Percentiles rank a stretch among this genome's conserved stretches.
phyloP scores from a whole-genome alignment of 2,329 filamentous ascomycete genomes.

The Aureobasidium sp. region DNA sequence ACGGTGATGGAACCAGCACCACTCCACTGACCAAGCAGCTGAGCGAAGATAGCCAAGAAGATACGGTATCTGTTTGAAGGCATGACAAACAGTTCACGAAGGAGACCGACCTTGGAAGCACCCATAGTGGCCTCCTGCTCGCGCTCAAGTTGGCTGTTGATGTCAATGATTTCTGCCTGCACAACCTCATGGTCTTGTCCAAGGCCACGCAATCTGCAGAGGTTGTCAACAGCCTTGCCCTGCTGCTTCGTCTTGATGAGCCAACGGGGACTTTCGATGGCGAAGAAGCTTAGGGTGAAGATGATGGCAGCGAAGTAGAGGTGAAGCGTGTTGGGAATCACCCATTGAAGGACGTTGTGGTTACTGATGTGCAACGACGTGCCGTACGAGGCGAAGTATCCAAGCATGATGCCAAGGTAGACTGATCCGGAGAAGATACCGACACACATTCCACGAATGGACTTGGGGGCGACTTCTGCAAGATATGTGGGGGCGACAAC shows the following conservation, averaged over 20 bases:
- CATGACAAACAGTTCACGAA: conserved; percentile 60
- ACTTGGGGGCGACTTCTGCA: conserved; percentile 36
- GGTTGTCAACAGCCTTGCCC: conserved; percentile 22
- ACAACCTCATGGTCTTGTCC: conserved; percentile 24
- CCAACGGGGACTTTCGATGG: conserved; percentile 26
- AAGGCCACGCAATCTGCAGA: conserved; percentile 23
- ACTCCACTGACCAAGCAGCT: conserved; percentile 58
- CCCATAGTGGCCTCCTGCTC: conserved; percentile 65
- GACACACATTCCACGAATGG: conserved; percentile 54
- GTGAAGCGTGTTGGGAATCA: conserved; percentile 65
- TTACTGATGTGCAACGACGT: conserved; percentile 43
- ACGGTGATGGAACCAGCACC: conserved; percentile 67
- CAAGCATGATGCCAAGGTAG: conserved; percentile 46
- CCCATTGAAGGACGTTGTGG: conserved; percentile 36
- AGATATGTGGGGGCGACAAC: conserved; percentile 55
- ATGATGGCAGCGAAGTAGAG: conserved; percentile 70
- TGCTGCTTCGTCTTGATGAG: conserved; percentile 25
- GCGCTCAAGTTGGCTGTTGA: conserved; percentile 56
- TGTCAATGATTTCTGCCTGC: conserved; percentile 49
- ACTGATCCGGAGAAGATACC: conserved; percentile 63
- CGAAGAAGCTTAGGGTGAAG: conserved; percentile 50
- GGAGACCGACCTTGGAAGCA: conserved; percentile 51
- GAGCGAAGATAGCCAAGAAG: conserved; percentile 58
- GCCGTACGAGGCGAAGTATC: conserved; percentile 58
- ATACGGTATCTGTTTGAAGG: conserved; percentile 65